Evolutionary conservation across 441 rosid genomes (phyloP).

Genomic region (Adansonia madagascariensis): DNA sequence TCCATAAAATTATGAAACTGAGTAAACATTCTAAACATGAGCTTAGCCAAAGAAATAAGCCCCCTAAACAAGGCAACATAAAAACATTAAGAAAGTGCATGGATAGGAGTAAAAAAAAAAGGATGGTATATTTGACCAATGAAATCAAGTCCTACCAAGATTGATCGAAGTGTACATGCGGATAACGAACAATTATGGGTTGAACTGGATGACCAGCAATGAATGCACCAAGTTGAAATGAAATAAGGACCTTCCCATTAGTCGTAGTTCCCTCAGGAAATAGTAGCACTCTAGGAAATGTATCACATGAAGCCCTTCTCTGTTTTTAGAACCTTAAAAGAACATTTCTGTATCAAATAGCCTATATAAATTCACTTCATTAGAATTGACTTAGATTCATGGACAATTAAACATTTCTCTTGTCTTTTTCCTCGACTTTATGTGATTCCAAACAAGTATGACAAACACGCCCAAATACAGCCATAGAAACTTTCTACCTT

Average conservation of each 20-base stretch:
- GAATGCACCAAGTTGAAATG: constrained; percentile 98
- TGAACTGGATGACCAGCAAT: constrained; percentile 84
- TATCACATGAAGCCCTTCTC: constrained; percentile 88
- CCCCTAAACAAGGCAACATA: constrained; percentile 63
- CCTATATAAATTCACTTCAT: constrained; percentile 52
- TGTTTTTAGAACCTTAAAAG: constrained; percentile 94
- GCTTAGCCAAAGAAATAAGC: constrained; percentile 69
- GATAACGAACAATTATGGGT: constrained; percentile 89
- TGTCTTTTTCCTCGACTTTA: not conserved
- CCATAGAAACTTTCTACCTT: constrained; percentile 74
- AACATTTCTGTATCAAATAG: constrained; percentile 94
- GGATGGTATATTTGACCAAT: not conserved
- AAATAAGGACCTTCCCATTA: constrained; percentile 78
- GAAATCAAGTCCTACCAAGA: constrained; percentile 67
- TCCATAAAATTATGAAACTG: constrained; percentile 99
- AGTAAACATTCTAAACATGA: constrained; percentile 95
- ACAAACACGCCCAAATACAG: not conserved
- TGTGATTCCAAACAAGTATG: not conserved
- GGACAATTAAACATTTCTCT: constrained; percentile 2
- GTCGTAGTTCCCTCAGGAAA: constrained; percentile 99
- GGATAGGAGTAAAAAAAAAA: constrained; percentile 2
- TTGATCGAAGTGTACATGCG: constrained; percentile 97
- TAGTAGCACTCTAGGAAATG: constrained; percentile 79
- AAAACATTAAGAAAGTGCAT: not conserved
- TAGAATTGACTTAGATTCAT: constrained; percentile 16